A percentile compares a stretch with the other conserved stretches of the same genome.
Evolutionary conservation across 306 rosid genomes (phyloP).

Genomic region (Ceratonia siliqua): DNA sequence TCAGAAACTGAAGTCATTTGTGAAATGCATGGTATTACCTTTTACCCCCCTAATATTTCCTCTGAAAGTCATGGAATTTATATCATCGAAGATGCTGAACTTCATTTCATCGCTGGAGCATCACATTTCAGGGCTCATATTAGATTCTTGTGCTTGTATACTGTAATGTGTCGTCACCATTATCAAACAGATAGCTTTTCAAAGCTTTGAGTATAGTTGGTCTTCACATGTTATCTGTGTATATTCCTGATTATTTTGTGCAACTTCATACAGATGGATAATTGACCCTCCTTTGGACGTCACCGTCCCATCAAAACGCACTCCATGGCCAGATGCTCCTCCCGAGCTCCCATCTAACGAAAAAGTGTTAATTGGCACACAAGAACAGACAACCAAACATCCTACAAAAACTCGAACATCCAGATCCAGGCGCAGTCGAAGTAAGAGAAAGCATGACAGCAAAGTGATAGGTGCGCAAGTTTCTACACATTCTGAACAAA

Average conservation of each 20-base stretch:
- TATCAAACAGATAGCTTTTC: constrained; percentile 9
- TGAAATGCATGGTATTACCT: background rate
- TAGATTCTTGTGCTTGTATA: background rate
- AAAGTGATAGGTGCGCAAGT: constrained; percentile 52
- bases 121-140: background rate
- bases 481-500: constrained; percentile 54
- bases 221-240: background rate
- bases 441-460: constrained; percentile 71
- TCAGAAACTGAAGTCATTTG: constrained; percentile 18
- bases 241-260: constrained; percentile 15
- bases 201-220: background rate
- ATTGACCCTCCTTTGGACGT: constrained; percentile 78
- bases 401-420: constrained; percentile 61
- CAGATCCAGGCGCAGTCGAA: constrained; percentile 59
- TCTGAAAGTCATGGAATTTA: background rate
- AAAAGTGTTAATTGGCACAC: constrained; percentile 30
- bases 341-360: constrained; percentile 62
- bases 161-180: background rate
- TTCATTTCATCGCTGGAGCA: background rate
- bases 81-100: background rate
- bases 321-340: constrained; percentile 90
- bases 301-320: constrained; percentile 72
- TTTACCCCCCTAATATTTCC: background rate
- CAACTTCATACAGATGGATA: constrained; percentile 60
- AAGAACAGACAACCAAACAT: constrained; percentile 49